phyloP scores from a whole-genome alignment of 139 green algal genomes.

The Microglena sp. region DNA sequence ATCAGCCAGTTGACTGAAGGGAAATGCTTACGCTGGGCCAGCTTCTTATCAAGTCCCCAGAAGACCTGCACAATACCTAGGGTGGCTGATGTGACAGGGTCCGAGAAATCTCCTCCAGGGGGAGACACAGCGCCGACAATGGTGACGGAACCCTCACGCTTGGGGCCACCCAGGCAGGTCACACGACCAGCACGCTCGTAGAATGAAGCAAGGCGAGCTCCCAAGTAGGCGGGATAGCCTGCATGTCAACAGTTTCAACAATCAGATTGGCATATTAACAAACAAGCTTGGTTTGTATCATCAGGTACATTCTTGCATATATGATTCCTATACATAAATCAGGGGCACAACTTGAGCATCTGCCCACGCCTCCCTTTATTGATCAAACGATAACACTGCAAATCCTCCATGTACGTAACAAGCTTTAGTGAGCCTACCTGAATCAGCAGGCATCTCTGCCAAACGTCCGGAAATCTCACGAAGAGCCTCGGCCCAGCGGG shows the following conservation, averaged over 20 bases:
- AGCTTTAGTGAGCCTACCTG: too few relatives aligned
- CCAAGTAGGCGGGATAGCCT: conserved; percentile 84
- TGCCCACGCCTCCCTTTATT: too few relatives aligned
- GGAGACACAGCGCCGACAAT: conserved; percentile 97
- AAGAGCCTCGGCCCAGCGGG: conserved; percentile 95
- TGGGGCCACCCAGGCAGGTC: conserved; percentile 80
- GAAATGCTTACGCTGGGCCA: conserved; percentile 99
- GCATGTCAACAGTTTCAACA: too few relatives aligned
- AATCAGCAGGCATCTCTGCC: conserved; percentile 98
- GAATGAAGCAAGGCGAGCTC: conserved; percentile 88
- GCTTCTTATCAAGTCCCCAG: conserved; percentile 99
- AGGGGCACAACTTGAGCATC: too few relatives aligned
- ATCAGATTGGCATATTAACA: too few relatives aligned
- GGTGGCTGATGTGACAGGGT: conserved; percentile 95
- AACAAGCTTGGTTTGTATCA: too few relatives aligned
- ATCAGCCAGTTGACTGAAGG: conserved; percentile 99
- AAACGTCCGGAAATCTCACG: conserved; percentile 97
- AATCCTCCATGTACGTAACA: too few relatives aligned
- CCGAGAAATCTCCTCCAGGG: conserved; percentile 95
- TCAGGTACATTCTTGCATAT: too few relatives aligned
- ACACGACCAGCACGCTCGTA: conserved; percentile 97
- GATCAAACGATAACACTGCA: too few relatives aligned
- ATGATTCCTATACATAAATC: too few relatives aligned
- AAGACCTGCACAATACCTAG: conserved; percentile 99
- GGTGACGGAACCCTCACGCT: conserved; percentile 90